Evolutionary conservation across 2,329 filamentous ascomycete genomes (phyloP).

Genomic region (Diaporthe citri): DNA sequence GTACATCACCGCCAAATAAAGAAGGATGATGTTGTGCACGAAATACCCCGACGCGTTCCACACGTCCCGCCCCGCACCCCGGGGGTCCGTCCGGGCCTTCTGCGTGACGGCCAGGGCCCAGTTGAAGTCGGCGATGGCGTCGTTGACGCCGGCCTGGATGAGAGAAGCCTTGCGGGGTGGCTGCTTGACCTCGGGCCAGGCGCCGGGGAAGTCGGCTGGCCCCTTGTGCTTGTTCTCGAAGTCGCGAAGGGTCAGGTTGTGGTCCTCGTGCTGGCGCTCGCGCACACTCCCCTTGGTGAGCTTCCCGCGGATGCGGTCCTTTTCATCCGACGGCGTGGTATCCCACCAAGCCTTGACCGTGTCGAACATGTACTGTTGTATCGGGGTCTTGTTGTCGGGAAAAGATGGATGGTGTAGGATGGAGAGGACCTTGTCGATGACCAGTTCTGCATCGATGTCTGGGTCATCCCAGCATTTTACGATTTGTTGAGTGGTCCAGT

Average conservation of each 20-base stretch:
- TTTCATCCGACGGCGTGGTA: conserved; percentile 40
- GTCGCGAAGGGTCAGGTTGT: conserved; percentile 46
- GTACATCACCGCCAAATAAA: conserved; percentile 35
- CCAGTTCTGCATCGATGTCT: conserved; percentile 70
- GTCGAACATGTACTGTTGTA: conserved; percentile 76
- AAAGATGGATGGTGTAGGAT: conserved; percentile 78
- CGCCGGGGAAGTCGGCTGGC: conserved; percentile 47
- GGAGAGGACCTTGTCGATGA: conserved; percentile 71
- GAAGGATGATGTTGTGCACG: conserved; percentile 27
- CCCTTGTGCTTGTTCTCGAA: conserved; percentile 44
- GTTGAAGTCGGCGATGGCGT: conserved; percentile 38
- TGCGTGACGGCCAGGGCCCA: conserved; percentile 37
- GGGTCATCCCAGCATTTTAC: conserved; percentile 78
- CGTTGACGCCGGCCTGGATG: conserved; percentile 43
- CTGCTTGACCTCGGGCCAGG: conserved; percentile 44
- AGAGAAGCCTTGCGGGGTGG: conserved; percentile 46
- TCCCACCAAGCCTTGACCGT: conserved; percentile 71
- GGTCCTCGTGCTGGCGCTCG: conserved; percentile 47
- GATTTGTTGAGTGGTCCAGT: conserved; percentile 75
- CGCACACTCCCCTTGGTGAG: conserved; percentile 48
- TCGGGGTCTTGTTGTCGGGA: conserved; percentile 60
- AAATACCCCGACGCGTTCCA: conserved; percentile 23
- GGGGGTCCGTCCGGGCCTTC: conserved; percentile 26
- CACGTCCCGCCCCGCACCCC: conserved; percentile 28
- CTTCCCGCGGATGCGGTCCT: conserved; percentile 43